Conservation (phyloP, 306 rosid species). For the Pyrus communis region DNA sequence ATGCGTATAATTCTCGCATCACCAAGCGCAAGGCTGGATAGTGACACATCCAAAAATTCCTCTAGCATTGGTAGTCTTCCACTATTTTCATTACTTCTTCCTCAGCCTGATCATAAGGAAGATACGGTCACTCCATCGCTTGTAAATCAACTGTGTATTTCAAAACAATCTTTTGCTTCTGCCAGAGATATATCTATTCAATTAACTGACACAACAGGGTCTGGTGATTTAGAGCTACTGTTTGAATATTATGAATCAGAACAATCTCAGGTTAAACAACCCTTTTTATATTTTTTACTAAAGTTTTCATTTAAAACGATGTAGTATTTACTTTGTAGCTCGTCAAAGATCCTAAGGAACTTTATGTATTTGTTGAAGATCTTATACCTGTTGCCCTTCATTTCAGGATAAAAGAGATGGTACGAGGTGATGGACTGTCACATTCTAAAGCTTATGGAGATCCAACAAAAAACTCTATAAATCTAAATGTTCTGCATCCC, state of each 20-base stretch:
- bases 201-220: constrained; percentile 14
- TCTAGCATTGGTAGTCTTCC: constrained; percentile 28
- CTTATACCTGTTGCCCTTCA: constrained; percentile 15
- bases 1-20: too few relatives aligned
- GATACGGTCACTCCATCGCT: constrained; percentile 15
- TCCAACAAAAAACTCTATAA: constrained; percentile 45
- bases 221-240: constrained; percentile 52
- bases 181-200: constrained; percentile 20
- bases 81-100: constrained; percentile 36
- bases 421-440: constrained; percentile 35
- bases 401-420: constrained; percentile 63
- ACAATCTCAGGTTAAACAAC: constrained; percentile 69
- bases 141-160: constrained; percentile 9
- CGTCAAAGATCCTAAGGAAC: not conserved
- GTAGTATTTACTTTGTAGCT: not conserved
- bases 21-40: constrained; percentile 17
- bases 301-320: not conserved
- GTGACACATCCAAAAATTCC: constrained; percentile 27
- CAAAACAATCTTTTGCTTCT: constrained; percentile 23
- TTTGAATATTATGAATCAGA: constrained; percentile 79
- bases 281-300: constrained; percentile 1
- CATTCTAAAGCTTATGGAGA: constrained; percentile 49
- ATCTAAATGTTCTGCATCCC: constrained; percentile 63
- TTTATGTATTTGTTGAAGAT: not conserved
- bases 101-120: constrained; percentile 27